These are phyloP conservation scores for Ophiostoma sp. DNA, from an alignment of 2,329 filamentous ascomycete species.

Conservation along the genomic window DNA sequence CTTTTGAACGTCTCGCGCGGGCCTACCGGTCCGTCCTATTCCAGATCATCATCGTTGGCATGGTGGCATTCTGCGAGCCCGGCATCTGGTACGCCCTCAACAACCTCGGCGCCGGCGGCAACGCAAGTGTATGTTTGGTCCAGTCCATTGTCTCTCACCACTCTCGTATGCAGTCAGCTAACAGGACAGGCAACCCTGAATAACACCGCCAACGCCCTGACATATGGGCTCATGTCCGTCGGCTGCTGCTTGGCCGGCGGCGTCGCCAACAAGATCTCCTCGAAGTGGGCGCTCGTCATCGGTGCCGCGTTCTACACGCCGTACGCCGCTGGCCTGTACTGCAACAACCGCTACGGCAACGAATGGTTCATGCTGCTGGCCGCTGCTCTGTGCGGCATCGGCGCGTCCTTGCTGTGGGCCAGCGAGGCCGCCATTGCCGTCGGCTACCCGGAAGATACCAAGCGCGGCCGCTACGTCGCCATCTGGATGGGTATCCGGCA, in stretches of 20 bases:
- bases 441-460: not conserved
- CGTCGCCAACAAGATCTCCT: not conserved
- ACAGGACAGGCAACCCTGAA: not conserved
- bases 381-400: not conserved
- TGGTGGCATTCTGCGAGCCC: conserved; percentile 74
- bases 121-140: not conserved
- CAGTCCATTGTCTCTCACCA: not conserved
- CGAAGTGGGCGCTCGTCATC: not conserved
- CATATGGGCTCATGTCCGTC: not conserved
- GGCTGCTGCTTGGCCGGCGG: not conserved
- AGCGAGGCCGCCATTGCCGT: not conserved
- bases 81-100: conserved; percentile 34
- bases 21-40: not conserved
- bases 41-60: conserved; percentile 27
- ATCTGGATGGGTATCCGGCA: conserved; percentile 9
- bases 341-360: conserved; percentile 4
- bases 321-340: conserved; percentile 5
- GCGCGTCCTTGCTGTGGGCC: not conserved
- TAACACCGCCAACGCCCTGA: not conserved
- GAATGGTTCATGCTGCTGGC: conserved; percentile 7
- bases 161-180: not conserved
- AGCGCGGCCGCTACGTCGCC: conserved; percentile 6
- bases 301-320: conserved; percentile 5
- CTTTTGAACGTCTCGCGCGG: not conserved
- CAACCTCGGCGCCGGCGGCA: not conserved